Base-by-base conservation (phyloP, 441 rosid species). In the Adansonia rubrostipa region DNA sequence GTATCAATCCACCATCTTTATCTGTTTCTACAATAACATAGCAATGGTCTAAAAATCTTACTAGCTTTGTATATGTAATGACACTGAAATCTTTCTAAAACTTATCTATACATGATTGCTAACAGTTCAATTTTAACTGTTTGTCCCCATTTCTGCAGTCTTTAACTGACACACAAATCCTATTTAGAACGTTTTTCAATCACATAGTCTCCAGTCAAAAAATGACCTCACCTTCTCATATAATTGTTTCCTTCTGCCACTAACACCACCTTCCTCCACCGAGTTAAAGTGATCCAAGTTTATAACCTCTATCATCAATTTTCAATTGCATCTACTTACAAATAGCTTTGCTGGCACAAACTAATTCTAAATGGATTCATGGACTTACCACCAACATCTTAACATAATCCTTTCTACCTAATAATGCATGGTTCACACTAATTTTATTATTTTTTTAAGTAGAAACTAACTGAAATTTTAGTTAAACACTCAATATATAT, bases 61-160 rank as follows among this genome's bases (percentile, higher is more conserved):
- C 60, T 24, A 70, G 74, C 3, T 50, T 50, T 24, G 36, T 9
- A 70, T 7, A 14, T 70, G 74, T 50, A 70, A 70, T 70, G 45
- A 70, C 11, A 70, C 5, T 24, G 60, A 53, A 20, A 50, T 14
- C 60, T 44, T 22, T 50, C 22, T 50, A 70, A 70, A 70, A 50
- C 60, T 24, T 70, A 50, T 24, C 74, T 28, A 14, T 15, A 50
- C 20, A 50, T 70, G 73, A 22, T 24, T 1, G 33, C 11, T 2
- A 1, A 64, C 11, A 10, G n/a, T 19, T 68, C 11, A 45, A 1
- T 22, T 69, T 48, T 22, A 69, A 57, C 40, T 5, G n/a, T 13
- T 69, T 14, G 17, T 69, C 5, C 57, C 57, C 57, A 48, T 14
- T 69, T 22, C 17, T 48, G 58, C 40, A 2, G 19, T 24, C 17